Evolutionary conservation across 2,329 filamentous ascomycete species (phyloP), one percentile per base, ranked within the genome.

Genomic region (Chalaropsis thielavioides): DNA sequence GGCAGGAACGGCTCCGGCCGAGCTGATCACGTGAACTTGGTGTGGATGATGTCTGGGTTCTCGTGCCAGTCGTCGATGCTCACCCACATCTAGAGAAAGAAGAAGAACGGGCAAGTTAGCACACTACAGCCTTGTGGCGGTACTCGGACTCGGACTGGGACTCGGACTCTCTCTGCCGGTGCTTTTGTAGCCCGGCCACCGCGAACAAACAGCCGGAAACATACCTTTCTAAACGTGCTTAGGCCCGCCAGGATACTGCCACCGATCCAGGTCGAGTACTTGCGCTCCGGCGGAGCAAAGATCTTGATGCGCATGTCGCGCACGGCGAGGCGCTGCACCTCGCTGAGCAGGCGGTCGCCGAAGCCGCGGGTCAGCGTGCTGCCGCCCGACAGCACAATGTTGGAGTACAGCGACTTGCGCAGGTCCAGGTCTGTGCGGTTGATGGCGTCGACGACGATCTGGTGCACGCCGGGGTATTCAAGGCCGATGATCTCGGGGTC

Each of bases 241-340:
- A 99, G 77, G 6, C 94, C 92, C 41, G 94, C 94, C 69, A 99
- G 79, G 76, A 99, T 99, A 75, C 94, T 96, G 65, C 94, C 94
- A 69, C 94, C 94, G 70, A 97, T 97, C 94, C 94, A 99, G 40
- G 94, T 99, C 68, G 91, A 96, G 79, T 97, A 99, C 77, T 97
- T 96, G 70, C 94, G 83, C 80, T 99, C 94, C 5, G 94, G 92
- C 64, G 94, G 94, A 64, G 94, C 94, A 78, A 95, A 96, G 73
- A 99, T 99, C 81, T 96, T 96, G 79, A 99, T 97, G 72, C 92
- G 86, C 92, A 96, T 99, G 75, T 99, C 94, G 80, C 96, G 96
- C 70, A 97, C 91, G 11, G 94, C 94, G 71, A 97, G 79, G 74
- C 87, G 83, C 77, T 96, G 94, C 69, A 97, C 88, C 77, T 99